phyloP scores from a whole-genome alignment of 352 stramenopile species.

The Phytophthora brassicae region DNA sequence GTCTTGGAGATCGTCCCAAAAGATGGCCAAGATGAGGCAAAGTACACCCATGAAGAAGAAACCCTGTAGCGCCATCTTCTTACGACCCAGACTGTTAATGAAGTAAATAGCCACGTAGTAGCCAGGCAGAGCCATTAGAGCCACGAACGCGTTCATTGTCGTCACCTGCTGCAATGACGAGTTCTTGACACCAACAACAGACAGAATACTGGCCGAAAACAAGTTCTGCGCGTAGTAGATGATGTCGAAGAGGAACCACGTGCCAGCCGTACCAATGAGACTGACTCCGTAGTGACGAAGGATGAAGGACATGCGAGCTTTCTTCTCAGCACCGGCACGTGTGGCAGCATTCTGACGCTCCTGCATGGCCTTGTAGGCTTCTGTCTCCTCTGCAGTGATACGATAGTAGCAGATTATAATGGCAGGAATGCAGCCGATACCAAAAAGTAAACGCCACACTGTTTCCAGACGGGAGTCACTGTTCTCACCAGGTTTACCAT shows the following conservation, averaged over 20 bases:
- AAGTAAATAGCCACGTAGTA: constrained; percentile 81
- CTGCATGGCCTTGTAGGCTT: constrained; percentile 41
- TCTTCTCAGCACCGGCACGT: neutral
- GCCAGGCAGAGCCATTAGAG: constrained; percentile 64
- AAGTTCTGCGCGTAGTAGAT: constrained; percentile 82
- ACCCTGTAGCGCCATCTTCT: constrained; percentile 69
- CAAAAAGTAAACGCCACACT: constrained; percentile 61
- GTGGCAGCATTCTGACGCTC: neutral
- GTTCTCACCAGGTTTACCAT: constrained; percentile 41
- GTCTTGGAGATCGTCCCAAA: constrained; percentile 57
- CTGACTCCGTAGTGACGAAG: constrained; percentile 47
- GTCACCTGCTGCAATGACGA: constrained; percentile 47
- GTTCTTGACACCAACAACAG: constrained; percentile 47
- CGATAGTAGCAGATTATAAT: constrained; percentile 47
- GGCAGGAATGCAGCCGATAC: constrained; percentile 41
- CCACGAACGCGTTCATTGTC: constrained; percentile 54
- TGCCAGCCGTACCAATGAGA: constrained; percentile 67
- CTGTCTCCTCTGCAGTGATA: constrained; percentile 54
- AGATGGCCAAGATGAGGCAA: constrained; percentile 52
- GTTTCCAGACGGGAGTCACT: constrained; percentile 40
- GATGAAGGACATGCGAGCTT: constrained; percentile 37
- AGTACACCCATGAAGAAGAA: constrained; percentile 67
- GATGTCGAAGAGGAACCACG: constrained; percentile 89
- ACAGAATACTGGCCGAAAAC: constrained; percentile 73
- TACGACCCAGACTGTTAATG: constrained; percentile 65